Base-by-base conservation (phyloP, 108 stramenopile genomes). In the Chaetoceros tenuissimus region DNA sequence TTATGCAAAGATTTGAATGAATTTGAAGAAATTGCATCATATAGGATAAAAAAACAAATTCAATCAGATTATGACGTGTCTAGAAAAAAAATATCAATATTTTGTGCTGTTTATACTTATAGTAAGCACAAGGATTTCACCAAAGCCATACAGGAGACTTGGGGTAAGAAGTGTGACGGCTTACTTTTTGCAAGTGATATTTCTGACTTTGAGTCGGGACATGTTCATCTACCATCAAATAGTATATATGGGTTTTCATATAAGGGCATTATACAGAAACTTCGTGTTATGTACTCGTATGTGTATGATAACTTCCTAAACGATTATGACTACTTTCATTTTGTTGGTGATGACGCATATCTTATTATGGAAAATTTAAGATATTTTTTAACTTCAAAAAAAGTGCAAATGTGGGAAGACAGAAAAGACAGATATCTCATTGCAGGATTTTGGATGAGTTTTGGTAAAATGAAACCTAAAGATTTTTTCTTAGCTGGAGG, bases 111-210 rank as follows among this genome's bases (percentile, higher is more conserved):
- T 19, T 60, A 19, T 50, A 60, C 59, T 10, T 43, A 21, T n/a
- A 10, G 17, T 17, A 7, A 5, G 7, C n/a, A 20, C 28, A n/a
- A 20, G 8, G 5, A 28, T 18, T 16, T 18, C 3, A 31, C 34
- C 18, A 8, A 60, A n/a, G 60, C 77, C 5, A 48, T 71, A 3
- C 53, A 34, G 20, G 68, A 78, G 47, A 91, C 89, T 3, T 87
- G 79, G 75, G 85, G 58, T 8, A 55, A 43, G 1, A 51, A 60
- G 19, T 91, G 89, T 64, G 89, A 91, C 65, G 89, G 89, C 13
- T 80, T 85, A 48, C 31, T 87, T 10, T 40, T 40, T 40, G 34
- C 34, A 40, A 40, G 34, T 13, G 34, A 40, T 40, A 40, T 10
- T 40, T 40, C 34, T 13, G 13, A 40, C 34, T 13, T 10, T 40